A percentile compares a stretch with the other conserved stretches of the same genome.
phyloP scores from a whole-genome alignment of 495 filamentous ascomycete genomes.

The Penicillium bialowiezense region DNA sequence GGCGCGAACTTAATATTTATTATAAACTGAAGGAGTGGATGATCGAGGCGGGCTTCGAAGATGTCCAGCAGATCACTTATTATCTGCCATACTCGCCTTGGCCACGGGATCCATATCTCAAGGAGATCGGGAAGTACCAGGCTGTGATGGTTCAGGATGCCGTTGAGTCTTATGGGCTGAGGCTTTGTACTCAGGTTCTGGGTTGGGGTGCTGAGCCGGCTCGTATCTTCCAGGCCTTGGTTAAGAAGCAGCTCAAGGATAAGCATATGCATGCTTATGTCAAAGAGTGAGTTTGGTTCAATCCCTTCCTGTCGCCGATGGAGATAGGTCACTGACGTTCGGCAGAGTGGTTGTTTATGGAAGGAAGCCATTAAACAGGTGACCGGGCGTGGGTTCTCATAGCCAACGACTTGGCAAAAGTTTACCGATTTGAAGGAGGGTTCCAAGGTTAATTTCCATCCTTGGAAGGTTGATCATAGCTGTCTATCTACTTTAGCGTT shows the following conservation, averaged over 20 bases:
- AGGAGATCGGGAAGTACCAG: conserved; percentile 62
- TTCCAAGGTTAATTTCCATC: no score
- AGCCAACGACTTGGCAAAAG: no score
- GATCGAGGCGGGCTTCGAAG: conserved; percentile 53
- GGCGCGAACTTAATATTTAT: conserved; percentile 47
- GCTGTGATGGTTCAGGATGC: conserved; percentile 58
- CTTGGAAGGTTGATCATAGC: no score
- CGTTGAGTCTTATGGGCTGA: conserved; percentile 53
- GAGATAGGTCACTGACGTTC: background rate
- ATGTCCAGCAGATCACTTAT: conserved; percentile 54
- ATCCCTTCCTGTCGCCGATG: background rate
- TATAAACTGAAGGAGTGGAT: conserved; percentile 37
- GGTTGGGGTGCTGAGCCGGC: conserved; percentile 34
- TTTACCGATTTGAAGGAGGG: no score
- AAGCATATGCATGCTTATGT: conserved; percentile 28
- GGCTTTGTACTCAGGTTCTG: conserved; percentile 59
- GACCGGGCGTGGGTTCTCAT: background rate
- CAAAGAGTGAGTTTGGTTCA: conserved; percentile 5
- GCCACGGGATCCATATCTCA: conserved; percentile 61
- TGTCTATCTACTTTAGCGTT: no score
- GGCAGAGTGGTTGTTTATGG: conserved; percentile 14
- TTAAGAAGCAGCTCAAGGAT: conserved; percentile 17
- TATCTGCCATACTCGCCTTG: conserved; percentile 66
- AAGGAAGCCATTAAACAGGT: conserved; percentile 8
- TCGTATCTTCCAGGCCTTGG: conserved; percentile 36